Percentiles rank a stretch among this genome's conserved stretches.
Evolutionary conservation across 2,329 filamentous ascomycete genomes (phyloP).

Genomic region (Neobulgaria alba): DNA sequence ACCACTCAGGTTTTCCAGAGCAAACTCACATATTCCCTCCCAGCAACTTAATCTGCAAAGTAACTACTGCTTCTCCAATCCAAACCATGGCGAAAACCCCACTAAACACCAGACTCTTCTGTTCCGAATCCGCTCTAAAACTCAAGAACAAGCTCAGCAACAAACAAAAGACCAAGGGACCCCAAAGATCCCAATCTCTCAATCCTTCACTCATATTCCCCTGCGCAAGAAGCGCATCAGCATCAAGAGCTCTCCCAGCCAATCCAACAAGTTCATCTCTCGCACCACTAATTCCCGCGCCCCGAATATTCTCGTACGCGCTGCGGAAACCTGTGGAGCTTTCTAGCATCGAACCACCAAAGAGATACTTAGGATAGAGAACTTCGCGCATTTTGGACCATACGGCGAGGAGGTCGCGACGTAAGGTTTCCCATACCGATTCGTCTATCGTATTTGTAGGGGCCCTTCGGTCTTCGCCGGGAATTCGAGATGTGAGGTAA

Average conservation of each 20-base stretch:
- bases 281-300: constrained; percentile 49
- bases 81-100: constrained; percentile 95
- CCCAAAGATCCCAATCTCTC: constrained; percentile 97
- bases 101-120: constrained; percentile 85
- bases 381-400: constrained; percentile 99
- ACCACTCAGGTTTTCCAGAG: not conserved
- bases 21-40: constrained; percentile 87
- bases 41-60: constrained; percentile 92
- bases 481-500: constrained; percentile 82
- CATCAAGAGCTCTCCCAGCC: constrained; percentile 53
- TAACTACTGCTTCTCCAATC: constrained; percentile 94
- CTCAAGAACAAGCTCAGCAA: constrained; percentile 82
- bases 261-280: constrained; percentile 54
- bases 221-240: constrained; percentile 49
- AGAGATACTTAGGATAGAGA: constrained; percentile 88
- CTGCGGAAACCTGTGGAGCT: constrained; percentile 46
- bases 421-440: constrained; percentile 93
- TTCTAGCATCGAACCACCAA: constrained; percentile 60
- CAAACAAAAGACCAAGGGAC: constrained; percentile 88
- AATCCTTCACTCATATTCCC: constrained; percentile 81
- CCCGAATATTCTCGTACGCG: constrained; percentile 53
- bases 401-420: constrained; percentile 81
- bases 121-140: constrained; percentile 66
- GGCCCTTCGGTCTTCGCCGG: constrained; percentile 85
- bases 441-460: constrained; percentile 94